Conservation (phyloP, 805 yeast species). For the Nakazawaea populi region DNA sequence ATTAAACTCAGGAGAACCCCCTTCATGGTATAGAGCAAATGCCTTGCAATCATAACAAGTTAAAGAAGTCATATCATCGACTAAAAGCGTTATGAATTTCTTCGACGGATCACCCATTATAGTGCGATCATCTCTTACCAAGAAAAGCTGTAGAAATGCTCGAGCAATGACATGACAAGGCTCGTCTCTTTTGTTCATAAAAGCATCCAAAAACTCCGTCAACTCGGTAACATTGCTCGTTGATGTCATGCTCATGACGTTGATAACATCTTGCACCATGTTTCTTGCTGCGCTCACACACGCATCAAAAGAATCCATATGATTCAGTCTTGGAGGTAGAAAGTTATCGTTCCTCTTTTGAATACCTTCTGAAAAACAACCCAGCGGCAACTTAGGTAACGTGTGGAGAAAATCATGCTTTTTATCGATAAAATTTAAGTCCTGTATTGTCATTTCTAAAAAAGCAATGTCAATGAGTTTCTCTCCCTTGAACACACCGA, state of each 20-base stretch:
- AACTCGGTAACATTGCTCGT: slow-evolving; percentile 23
- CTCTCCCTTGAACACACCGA: neutral
- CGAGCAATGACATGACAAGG: slow-evolving; percentile 45
- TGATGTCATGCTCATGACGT: slow-evolving; percentile 26
- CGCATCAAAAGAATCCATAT: slow-evolving; percentile 18
- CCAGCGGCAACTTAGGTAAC: slow-evolving; percentile 20
- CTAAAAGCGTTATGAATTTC: slow-evolving; percentile 29
- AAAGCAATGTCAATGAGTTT: slow-evolving; percentile 13
- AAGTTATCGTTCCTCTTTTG: slow-evolving; percentile 43
- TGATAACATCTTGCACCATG: slow-evolving; percentile 32
- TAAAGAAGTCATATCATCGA: slow-evolving; percentile 37
- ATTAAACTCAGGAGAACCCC: slow-evolving; percentile 14
- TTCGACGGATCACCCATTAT: slow-evolving; percentile 42
- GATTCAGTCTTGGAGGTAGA: slow-evolving; percentile 35
- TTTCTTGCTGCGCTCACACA: slow-evolving; percentile 15
- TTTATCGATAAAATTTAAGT: slow-evolving; percentile 12
- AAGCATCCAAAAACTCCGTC: slow-evolving; percentile 16
- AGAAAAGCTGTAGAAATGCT: slow-evolving; percentile 55
- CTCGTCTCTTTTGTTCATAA: slow-evolving; percentile 20
- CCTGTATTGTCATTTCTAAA: slow-evolving; percentile 14
- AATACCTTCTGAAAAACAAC: slow-evolving; percentile 39
- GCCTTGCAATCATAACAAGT: slow-evolving; percentile 30
- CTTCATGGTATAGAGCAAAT: slow-evolving; percentile 17
- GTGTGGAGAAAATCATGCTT: slow-evolving; percentile 16
- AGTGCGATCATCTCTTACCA: slow-evolving; percentile 56